Evolutionary conservation across 2,329 filamentous ascomycete species (phyloP).

Genomic region (Aspergillus bombycis): DNA sequence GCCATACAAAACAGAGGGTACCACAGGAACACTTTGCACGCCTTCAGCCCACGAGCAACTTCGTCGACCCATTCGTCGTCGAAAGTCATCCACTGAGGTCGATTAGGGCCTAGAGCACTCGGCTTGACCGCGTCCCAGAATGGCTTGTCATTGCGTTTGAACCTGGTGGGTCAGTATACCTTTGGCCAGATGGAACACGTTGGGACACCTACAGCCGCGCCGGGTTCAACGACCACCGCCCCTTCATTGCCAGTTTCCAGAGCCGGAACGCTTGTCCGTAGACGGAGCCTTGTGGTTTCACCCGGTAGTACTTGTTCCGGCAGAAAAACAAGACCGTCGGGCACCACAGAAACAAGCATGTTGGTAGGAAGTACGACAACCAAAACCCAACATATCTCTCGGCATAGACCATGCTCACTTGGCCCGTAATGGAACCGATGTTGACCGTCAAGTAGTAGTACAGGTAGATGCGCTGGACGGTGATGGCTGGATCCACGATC

Average conservation of each 20-base stretch:
- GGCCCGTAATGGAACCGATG: conserved; percentile 63
- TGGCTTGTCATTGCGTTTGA: conserved; percentile 18
- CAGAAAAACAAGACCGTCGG: conserved; percentile 64
- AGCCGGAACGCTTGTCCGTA: conserved; percentile 68
- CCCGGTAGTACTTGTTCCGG: conserved; percentile 65
- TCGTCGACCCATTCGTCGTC: conserved; percentile 84
- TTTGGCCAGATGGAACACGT: not conserved
- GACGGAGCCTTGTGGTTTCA: conserved; percentile 72
- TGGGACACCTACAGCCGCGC: conserved; percentile 53
- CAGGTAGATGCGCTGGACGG: conserved; percentile 68
- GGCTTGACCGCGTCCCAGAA: conserved; percentile 40
- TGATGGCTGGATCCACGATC: conserved; percentile 71
- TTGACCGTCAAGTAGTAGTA: conserved; percentile 76
- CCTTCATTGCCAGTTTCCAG: conserved; percentile 64
- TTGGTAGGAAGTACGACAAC: conserved; percentile 70
- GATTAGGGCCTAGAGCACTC: conserved; percentile 23
- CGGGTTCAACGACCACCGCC: conserved; percentile 65
- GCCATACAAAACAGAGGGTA: conserved; percentile 53
- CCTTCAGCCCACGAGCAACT: conserved; percentile 69
- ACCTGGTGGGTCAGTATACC: conserved; percentile 15
- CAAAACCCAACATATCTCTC: conserved; percentile 79
- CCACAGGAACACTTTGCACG: conserved; percentile 70
- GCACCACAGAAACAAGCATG: conserved; percentile 64
- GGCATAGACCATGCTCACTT: conserved; percentile 71
- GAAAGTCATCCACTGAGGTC: conserved; percentile 67